Base-by-base conservation (phyloP, 768 basidiomycete genomes). In the Panaeolus papilionaceus region DNA sequence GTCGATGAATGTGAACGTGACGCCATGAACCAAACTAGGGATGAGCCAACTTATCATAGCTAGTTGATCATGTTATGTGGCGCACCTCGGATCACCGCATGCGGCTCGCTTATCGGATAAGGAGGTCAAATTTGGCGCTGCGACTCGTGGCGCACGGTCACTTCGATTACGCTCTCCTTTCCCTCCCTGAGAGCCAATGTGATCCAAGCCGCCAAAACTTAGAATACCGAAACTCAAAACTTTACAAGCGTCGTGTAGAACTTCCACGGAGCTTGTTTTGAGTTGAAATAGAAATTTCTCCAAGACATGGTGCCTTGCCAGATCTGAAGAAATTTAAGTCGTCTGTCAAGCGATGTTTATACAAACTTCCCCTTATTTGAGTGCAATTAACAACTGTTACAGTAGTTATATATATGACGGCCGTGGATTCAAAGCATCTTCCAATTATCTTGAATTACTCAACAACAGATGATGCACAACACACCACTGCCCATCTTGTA, bases 141-240 rank as follows among this genome's bases (percentile, higher is more conserved):
- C 54, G 28, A 58, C 54, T 37, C 8, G 14, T 28, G 54, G 28
- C 33, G 23, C 26, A 58, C 12, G 54, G 54, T 37, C 54, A 58
- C 54, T 58, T 58, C 54, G 54, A 58, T 58, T 58, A 58, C 54
- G 54, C 54, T 58, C 54, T 11, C 33, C 28, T 33, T 58, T 58
- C 28, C 54, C 54, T 33, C 28, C 54, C 54, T 58, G 54, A 28
- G 33, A 18, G 26, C 4, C 28, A 54, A 37, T 28, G 12, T 58
- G 33, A 58, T 58, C 54, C 28, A 58, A 58, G 33, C 54, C 54
- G 54, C 54, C 54, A 28, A 37, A 58, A 58, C 26, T 33, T 58
- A 58, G 33, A 58, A 58, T 58, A 37, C 54, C 54, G 28, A 28
- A 58, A 58, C 26, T 33, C 4, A 33, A 58, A 51, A 23, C 1